Percentiles rank a stretch among this genome's conserved stretches.
These are phyloP conservation scores for Neurospora sublineolata DNA, from an alignment of 495 filamentous ascomycete genomes.

Conservation along the genomic window DNA sequence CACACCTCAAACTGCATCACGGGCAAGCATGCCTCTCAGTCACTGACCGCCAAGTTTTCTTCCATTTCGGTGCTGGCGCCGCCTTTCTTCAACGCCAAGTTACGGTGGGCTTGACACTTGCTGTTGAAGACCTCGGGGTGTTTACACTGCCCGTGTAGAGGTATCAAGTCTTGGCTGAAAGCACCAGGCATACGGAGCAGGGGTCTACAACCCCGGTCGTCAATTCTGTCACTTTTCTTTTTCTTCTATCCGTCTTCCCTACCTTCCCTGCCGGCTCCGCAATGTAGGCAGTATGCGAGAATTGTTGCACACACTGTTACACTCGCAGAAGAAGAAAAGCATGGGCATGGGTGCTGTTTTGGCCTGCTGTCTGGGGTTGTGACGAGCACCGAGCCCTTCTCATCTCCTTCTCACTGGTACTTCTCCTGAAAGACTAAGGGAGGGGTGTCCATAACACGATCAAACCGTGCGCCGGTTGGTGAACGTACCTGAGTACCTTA, in stretches of 20 bases:
- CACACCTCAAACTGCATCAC: background rate
- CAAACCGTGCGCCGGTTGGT: background rate
- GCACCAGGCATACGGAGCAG: background rate
- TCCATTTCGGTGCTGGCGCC: background rate
- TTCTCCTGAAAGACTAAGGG: background rate
- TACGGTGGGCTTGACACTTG: background rate
- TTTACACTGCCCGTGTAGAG: background rate
- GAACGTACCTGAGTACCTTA: background rate
- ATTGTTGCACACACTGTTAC: background rate
- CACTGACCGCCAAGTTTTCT: background rate
- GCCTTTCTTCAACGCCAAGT: background rate
- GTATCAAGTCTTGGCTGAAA: background rate
- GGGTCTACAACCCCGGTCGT: background rate
- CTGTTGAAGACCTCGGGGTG: background rate
- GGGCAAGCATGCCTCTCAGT: background rate
- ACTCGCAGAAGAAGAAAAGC: background rate
- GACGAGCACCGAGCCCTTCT: background rate
- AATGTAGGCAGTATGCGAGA: background rate
- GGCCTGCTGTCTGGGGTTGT: background rate
- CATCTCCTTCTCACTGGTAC: background rate
- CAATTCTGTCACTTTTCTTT: constrained; percentile 6
- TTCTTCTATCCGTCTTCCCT: constrained; percentile 9
- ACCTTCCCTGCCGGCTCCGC: background rate
- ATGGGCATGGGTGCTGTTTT: background rate
- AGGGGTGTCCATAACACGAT: background rate